Percentiles rank a stretch among this genome's conserved stretches.
These are phyloP conservation scores for Trichoderma sp. DNA, from an alignment of 2,329 filamentous ascomycete genomes.

Conservation along the genomic window DNA sequence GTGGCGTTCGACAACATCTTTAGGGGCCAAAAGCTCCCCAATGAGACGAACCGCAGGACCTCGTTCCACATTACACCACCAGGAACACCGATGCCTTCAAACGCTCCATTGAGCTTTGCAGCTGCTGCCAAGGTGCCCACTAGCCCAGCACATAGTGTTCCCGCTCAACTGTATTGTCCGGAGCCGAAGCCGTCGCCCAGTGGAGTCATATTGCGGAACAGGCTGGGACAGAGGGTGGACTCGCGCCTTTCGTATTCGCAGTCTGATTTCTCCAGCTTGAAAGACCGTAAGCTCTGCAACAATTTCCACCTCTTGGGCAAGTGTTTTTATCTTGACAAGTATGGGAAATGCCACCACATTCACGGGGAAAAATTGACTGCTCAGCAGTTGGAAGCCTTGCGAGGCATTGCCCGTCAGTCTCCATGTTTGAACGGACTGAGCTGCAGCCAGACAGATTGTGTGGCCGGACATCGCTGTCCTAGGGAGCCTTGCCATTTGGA, in stretches of 20 bases:
- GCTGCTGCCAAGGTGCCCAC: constrained; percentile 18
- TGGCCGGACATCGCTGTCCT: constrained; percentile 27
- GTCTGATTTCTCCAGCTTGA: constrained; percentile 27
- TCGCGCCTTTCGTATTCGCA: constrained; percentile 23
- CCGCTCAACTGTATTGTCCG: not conserved
- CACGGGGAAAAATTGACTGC: constrained; percentile 28
- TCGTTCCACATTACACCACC: constrained; percentile 24
- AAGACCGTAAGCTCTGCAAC: constrained; percentile 35
- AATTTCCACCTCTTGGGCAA: constrained; percentile 32
- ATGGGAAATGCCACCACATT: constrained; percentile 28
- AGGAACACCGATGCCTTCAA: constrained; percentile 19
- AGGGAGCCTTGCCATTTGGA: constrained; percentile 18
- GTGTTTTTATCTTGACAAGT: constrained; percentile 20
- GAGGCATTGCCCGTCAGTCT: constrained; percentile 31
- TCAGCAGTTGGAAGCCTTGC: constrained; percentile 29
- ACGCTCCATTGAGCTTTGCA: constrained; percentile 22
- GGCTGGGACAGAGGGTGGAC: constrained; percentile 32
- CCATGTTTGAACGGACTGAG: constrained; percentile 29
- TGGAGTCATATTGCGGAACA: constrained; percentile 24
- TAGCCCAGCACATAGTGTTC: not conserved
- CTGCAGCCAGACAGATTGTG: constrained; percentile 28
- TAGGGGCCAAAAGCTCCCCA: constrained; percentile 28
- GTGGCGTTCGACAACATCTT: constrained; percentile 29
- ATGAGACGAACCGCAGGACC: constrained; percentile 22
- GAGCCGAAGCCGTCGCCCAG: constrained; percentile 3